phyloP scores from a whole-genome alignment of 306 rosid species.

The Aeschynomene evenia region DNA sequence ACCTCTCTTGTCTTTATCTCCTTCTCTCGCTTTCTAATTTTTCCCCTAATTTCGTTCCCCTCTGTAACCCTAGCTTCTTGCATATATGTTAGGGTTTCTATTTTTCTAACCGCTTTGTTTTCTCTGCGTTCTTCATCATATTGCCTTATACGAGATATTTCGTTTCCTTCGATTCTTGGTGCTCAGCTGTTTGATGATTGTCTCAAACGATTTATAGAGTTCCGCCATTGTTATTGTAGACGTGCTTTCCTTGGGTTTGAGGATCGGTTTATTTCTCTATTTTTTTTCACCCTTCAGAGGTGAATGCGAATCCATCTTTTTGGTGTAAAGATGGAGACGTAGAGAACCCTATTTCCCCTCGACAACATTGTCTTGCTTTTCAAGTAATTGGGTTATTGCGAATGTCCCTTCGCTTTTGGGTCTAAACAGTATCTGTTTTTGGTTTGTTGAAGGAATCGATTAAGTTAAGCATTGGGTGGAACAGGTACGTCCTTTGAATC shows the following conservation, averaged over 20 bases:
- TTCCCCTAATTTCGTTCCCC: slow-evolving; percentile 8
- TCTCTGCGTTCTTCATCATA: background rate
- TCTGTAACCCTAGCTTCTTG: slow-evolving; percentile 52
- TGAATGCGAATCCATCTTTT: slow-evolving; percentile 60
- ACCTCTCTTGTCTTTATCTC: background rate
- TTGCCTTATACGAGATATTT: background rate
- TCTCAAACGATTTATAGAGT: slow-evolving; percentile 19
- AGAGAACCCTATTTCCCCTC: slow-evolving; percentile 32
- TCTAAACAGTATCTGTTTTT: background rate
- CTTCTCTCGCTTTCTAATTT: slow-evolving; percentile 21
- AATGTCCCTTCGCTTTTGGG: slow-evolving; percentile 20
- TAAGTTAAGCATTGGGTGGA: slow-evolving; percentile 31
- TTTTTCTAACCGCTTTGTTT: slow-evolving; percentile 26
- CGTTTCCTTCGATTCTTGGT: background rate
- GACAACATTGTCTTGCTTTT: slow-evolving; percentile 35
- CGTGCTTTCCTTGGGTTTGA: slow-evolving; percentile 12
- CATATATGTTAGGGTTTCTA: slow-evolving; percentile 56
- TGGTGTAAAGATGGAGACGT: slow-evolving; percentile 55
- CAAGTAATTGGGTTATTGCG: slow-evolving; percentile 7
- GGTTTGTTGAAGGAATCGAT: background rate
- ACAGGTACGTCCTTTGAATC: slow-evolving; percentile 24
- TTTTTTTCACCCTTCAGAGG: slow-evolving; percentile 21
- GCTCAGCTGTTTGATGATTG: slow-evolving; percentile 43
- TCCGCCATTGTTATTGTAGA: slow-evolving; percentile 25
- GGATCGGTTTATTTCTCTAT: slow-evolving; percentile 7